Conservation (phyloP, 345 rosid genomes). For the Microthlaspi erraticum region DNA sequence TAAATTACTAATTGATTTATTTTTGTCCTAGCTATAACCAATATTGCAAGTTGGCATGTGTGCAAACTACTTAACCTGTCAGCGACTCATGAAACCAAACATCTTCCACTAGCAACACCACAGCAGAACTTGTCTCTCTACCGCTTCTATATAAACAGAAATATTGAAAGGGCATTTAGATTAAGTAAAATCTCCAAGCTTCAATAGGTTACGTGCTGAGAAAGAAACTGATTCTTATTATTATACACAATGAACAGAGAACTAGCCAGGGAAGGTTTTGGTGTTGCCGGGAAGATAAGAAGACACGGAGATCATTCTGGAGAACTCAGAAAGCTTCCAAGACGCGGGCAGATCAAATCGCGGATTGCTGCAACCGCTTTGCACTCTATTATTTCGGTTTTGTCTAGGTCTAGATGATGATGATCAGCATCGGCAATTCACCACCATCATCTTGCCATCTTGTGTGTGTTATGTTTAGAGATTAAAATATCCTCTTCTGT, state of each 20-base stretch:
- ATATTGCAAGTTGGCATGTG: conserved; percentile 41
- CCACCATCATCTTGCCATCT: background rate
- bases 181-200: background rate
- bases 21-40: conserved; percentile 9
- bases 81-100: conserved; percentile 26
- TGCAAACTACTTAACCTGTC: conserved; percentile 36
- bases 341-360: conserved; percentile 38
- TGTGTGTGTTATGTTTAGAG: background rate
- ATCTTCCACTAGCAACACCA: conserved; percentile 35
- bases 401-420: conserved; percentile 32
- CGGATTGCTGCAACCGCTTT: conserved; percentile 38
- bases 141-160: conserved; percentile 22
- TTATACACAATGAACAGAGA: conserved; percentile 17
- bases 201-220: conserved; percentile 14
- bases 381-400: conserved; percentile 36
- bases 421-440: background rate
- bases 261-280: background rate
- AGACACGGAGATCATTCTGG: conserved; percentile 12
- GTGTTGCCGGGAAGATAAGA: background rate
- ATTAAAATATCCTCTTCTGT: conserved; percentile 4
- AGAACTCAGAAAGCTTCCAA: conserved; percentile 25
- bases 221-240: conserved; percentile 16
- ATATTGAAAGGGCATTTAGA: conserved; percentile 2
- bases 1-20: background rate
- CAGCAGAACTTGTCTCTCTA: conserved; percentile 7